A percentile compares a stretch with the other conserved stretches of the same genome.
Conservation (phyloP, 2,329 filamentous ascomycete genomes). For the Fusarium sp. region DNA sequence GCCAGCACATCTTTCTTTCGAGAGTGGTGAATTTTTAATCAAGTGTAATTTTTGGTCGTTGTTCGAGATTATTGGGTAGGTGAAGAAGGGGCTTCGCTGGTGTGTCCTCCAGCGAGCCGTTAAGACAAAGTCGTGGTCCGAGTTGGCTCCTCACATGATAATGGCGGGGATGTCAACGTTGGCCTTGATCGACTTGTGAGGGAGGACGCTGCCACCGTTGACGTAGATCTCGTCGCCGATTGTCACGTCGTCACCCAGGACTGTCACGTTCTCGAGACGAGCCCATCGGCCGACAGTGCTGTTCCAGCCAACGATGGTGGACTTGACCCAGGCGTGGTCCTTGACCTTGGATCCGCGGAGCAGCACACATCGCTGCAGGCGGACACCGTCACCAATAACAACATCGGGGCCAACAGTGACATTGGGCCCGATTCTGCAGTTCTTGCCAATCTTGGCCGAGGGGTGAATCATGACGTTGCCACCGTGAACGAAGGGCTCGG, state of each 20-base stretch:
- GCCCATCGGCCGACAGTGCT: slow-evolving; percentile 96
- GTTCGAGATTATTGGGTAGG: slow-evolving; percentile 33
- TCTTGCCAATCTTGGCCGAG: slow-evolving; percentile 95
- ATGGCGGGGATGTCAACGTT: slow-evolving; percentile 88
- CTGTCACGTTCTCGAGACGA: slow-evolving; percentile 96
- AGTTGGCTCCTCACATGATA: slow-evolving; percentile 68
- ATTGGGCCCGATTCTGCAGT: slow-evolving; percentile 97
- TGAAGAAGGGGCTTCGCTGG: slow-evolving; percentile 21
- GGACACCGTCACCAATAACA: slow-evolving; percentile 91
- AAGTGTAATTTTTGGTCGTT: slow-evolving; percentile 31
- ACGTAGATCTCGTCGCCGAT: slow-evolving; percentile 99
- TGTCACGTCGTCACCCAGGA: slow-evolving; percentile 96
- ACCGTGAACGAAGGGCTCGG: slow-evolving; percentile 85
- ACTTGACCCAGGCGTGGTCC: slow-evolving; percentile 99
- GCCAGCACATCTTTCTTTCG: slow-evolving; percentile 42
- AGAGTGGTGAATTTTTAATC: slow-evolving; percentile 45
- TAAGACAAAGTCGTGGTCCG: slow-evolving; percentile 2
- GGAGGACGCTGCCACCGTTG: slow-evolving; percentile 94
- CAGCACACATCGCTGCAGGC: slow-evolving; percentile 92
- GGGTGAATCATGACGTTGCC: slow-evolving; percentile 97
- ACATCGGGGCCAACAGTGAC: slow-evolving; percentile 96
- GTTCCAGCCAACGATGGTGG: slow-evolving; percentile 98
- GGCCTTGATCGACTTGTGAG: slow-evolving; percentile 98
- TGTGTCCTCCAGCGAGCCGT: slow-evolving; percentile 37
- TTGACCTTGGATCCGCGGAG: slow-evolving; percentile 93